Base-by-base conservation (phyloP, 257 asterid species). In the Gynochthodes officinalis region DNA sequence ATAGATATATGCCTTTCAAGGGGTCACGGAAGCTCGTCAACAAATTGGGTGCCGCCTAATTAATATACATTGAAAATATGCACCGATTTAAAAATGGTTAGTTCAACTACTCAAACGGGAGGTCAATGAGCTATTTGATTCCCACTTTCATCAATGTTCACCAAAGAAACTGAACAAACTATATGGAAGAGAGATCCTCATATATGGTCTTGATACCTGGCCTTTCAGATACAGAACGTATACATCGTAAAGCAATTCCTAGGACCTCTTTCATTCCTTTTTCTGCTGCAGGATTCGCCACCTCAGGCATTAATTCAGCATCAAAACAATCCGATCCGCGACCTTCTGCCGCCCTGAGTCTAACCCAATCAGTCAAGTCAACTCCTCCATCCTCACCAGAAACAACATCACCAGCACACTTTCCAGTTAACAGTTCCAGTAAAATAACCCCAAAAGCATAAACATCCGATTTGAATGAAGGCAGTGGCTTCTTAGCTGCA, bases 401-500 rank as follows among this genome's bases (percentile, higher is more conserved):
- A 23, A 94, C 96, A 15, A 91, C 97, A 77, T 94, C 98, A 0
- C 99, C 99, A 0, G 99, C 99, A 73, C 99, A 88, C 78, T 89
- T 94, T 53, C 99, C 99, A 0, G 98, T 91, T 0, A 91, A 81
- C 57, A 94, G 89, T 64, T 94, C 99, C 73, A 94, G 84, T 78
- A 94, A 57, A 23, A 91, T 85, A 39, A 91, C 97, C 4, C 99
- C 99, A 19, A 94, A 94, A 11, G 99, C 93, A 67, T 91, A 94
- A 13, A 94, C 93, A 48, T 94, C 99, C 0, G 99, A 89, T 73
- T 94, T 94, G 89, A 94, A 94, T 0, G 99, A 87, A 12, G 97
- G 99, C 11, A 81, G 73, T 13, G 99, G 99, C 66, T 91, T 91
- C 88, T 87, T 91, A 35, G 97, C 84, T 0, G 93, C 84, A 40